These are phyloP conservation scores for Aspergillus quadricinctus DNA, from an alignment of 2,329 filamentous ascomycete genomes.

Conservation along the genomic window DNA sequence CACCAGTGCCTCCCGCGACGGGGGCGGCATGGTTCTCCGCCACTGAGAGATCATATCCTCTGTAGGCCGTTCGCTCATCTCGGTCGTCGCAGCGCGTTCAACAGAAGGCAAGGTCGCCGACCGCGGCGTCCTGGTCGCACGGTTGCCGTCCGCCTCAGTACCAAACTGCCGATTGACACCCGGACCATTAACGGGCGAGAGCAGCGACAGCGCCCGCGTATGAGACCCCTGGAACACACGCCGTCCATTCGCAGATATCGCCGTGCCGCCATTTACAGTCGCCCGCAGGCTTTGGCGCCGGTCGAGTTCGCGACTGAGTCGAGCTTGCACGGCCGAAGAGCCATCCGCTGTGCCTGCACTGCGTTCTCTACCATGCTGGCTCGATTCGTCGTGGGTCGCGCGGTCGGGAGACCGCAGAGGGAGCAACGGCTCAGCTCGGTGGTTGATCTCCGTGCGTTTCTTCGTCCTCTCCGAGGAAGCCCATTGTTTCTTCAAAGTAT, in stretches of 20 bases:
- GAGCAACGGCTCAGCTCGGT: conserved; percentile 56
- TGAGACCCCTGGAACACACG: conserved; percentile 66
- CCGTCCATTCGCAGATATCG: conserved; percentile 42
- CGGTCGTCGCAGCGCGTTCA: conserved; percentile 26
- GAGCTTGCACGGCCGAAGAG: conserved; percentile 25
- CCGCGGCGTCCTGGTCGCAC: conserved; percentile 34
- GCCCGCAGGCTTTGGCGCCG: conserved; percentile 64
- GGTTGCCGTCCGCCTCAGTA: conserved; percentile 18
- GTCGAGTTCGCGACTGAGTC: conserved; percentile 60
- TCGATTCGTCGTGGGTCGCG: conserved; percentile 8
- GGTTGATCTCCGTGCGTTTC: conserved; percentile 64
- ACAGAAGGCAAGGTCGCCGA: conserved; percentile 40
- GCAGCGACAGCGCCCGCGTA: conserved; percentile 68
- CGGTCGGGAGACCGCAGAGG: conserved; percentile 44
- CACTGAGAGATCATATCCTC: conserved; percentile 37
- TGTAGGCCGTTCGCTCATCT: conserved; percentile 20
- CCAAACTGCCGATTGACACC: conserved; percentile 14
- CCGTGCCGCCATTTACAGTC: conserved; percentile 32
- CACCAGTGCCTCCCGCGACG: conserved; percentile 50
- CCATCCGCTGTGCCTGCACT: conserved; percentile 24
- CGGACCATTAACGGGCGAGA: conserved; percentile 56
- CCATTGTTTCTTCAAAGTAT: conserved; percentile 78
- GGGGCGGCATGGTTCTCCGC: conserved; percentile 40
- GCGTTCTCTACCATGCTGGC: conserved; percentile 22
- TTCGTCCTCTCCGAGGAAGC: conserved; percentile 69